Conservation (phyloP, 2,329 filamentous ascomycete genomes). For the Xylariaceae sp. region DNA sequence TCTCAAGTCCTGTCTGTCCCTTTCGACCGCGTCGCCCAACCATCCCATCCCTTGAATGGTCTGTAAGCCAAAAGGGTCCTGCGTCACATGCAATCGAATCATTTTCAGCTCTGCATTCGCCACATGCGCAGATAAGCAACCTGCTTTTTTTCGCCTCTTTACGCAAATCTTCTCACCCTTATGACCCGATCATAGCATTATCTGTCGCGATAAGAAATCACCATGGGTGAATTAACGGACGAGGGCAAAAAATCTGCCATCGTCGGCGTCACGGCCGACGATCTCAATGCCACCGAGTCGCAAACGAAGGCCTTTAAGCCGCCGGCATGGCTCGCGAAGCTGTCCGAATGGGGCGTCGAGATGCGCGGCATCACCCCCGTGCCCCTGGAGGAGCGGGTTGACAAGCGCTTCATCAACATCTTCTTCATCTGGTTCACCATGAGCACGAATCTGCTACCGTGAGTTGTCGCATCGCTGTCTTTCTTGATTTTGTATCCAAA, state of each 20-base stretch:
- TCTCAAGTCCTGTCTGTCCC: too few species aligned
- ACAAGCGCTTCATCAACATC: slow-evolving; percentile 28
- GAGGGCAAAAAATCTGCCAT: background rate
- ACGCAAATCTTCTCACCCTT: background rate
- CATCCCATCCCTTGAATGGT: too few species aligned
- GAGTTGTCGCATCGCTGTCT: slow-evolving; percentile 4
- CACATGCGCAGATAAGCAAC: background rate
- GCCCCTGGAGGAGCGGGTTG: slow-evolving; percentile 28
- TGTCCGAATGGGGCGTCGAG: slow-evolving; percentile 21
- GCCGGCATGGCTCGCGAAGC: slow-evolving; percentile 11
- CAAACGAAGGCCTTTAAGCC: background rate
- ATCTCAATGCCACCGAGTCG: background rate
- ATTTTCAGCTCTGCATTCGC: too few species aligned
- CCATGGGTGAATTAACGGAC: background rate
- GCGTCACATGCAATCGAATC: too few species aligned
- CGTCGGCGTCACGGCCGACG: background rate
- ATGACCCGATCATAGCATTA: background rate
- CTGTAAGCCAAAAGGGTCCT: too few species aligned
- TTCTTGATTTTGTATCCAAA: background rate
- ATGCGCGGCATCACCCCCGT: slow-evolving; percentile 29
- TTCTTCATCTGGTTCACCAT: slow-evolving; percentile 31
- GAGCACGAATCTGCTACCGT: slow-evolving; percentile 31
- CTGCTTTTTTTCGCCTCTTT: background rate
- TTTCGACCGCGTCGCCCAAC: too few species aligned
- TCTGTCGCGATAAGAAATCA: background rate